Evolutionary conservation across 139 green algal genomes (phyloP).

Genomic region (Chlamydomonas eustigma): DNA sequence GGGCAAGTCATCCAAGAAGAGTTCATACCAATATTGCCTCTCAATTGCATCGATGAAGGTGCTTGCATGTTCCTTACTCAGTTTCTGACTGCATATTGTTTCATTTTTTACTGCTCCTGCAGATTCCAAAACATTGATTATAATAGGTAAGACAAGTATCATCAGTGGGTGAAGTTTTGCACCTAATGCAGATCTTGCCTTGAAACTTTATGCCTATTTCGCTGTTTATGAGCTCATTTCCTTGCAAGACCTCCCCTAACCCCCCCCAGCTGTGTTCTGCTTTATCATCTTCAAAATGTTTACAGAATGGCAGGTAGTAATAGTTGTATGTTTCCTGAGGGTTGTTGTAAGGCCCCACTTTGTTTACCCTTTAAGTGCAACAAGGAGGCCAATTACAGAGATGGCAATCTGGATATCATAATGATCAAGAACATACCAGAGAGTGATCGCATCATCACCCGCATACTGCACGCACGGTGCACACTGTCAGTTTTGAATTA

Average conservation of each 20-base stretch:
- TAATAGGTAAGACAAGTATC: constrained; percentile 7
- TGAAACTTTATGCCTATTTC: constrained; percentile 85
- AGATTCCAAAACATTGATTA: no score
- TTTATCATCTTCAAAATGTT: constrained; percentile 37
- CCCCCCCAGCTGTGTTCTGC: constrained; percentile 86
- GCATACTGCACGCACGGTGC: constrained; percentile 30
- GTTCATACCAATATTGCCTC: constrained; percentile 84
- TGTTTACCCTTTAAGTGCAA: constrained; percentile 82
- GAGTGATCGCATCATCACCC: constrained; percentile 26
- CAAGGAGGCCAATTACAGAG: background rate
- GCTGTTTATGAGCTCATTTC: constrained; percentile 94
- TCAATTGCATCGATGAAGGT: constrained; percentile 74
- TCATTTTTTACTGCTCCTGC: background rate
- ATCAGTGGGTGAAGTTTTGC: no score
- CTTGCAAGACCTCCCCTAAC: constrained; percentile 91
- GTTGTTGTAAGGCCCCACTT: constrained; percentile 96
- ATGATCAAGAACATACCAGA: constrained; percentile 22
- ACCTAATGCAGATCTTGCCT: no score
- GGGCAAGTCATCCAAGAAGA: constrained; percentile 92
- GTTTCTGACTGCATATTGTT: constrained; percentile 64
- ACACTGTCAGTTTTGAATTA: background rate
- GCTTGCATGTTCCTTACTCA: constrained; percentile 54
- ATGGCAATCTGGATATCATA: background rate
- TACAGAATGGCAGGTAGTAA: constrained; percentile 91
- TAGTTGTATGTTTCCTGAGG: constrained; percentile 99